phyloP scores from a whole-genome alignment of 352 stramenopile species.

The Phytophthora idaei region DNA sequence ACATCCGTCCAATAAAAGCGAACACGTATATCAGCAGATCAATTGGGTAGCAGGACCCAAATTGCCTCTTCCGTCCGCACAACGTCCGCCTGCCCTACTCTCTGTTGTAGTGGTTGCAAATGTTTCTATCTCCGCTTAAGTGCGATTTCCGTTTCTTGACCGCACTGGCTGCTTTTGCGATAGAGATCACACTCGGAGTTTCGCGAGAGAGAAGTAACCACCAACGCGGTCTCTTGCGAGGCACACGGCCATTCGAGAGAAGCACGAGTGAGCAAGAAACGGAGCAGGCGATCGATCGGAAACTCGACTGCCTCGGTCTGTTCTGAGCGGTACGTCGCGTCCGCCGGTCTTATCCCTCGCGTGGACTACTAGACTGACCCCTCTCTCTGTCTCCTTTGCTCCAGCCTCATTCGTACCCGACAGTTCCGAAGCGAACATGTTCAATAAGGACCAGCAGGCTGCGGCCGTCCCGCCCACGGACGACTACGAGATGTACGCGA shows the following conservation, averaged over 20 bases:
- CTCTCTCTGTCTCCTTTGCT: background rate
- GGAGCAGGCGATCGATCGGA: conserved; percentile 10
- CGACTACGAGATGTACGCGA: conserved; percentile 74
- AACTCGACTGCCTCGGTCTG: conserved; percentile 1
- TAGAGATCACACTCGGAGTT: conserved; percentile 33
- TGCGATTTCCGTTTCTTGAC: conserved; percentile 13
- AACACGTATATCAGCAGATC: background rate
- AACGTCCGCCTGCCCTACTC: conserved; percentile 38
- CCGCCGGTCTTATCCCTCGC: background rate
- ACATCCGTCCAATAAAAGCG: too few relatives aligned
- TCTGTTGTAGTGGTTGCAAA: background rate
- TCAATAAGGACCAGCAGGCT: conserved; percentile 55
- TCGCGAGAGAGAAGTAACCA: conserved; percentile 36
- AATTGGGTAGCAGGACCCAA: conserved; percentile 12
- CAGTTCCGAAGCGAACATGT: conserved; percentile 42
- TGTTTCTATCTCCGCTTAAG: conserved; percentile 1
- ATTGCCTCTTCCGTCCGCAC: conserved; percentile 22
- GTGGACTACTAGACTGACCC: background rate
- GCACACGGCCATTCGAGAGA: conserved; percentile 38
- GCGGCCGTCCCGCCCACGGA: conserved; percentile 36
- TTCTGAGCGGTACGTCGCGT: conserved; percentile 8
- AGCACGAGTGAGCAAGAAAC: conserved; percentile 40
- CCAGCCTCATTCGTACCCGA: conserved; percentile 31
- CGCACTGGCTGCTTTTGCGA: conserved; percentile 30
- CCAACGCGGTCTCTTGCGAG: conserved; percentile 15